These are phyloP conservation scores for Moesziomyces parantarcticus DNA, from an alignment of 1,284 basidiomycete genomes.

Conservation along the genomic window DNA sequence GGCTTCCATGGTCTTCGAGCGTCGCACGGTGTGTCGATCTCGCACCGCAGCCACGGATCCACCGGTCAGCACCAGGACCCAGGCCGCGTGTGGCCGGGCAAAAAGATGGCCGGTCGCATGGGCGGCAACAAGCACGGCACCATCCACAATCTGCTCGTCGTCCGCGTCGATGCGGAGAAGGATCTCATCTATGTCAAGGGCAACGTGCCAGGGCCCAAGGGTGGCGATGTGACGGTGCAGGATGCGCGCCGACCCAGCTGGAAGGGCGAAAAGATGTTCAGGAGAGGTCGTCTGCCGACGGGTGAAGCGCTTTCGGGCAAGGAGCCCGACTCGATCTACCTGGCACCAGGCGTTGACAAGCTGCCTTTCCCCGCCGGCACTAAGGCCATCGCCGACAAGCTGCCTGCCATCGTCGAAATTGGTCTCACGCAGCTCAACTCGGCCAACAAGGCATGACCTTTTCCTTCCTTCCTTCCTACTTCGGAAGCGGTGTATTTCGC, in stretches of 20 bases:
- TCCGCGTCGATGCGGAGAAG: conserved; percentile 85
- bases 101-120: conserved; percentile 97
- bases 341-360: conserved; percentile 82
- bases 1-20: conserved; percentile 90
- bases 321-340: conserved; percentile 77
- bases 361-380: conserved; percentile 94
- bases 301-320: conserved; percentile 77
- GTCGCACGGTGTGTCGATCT: conserved; percentile 95
- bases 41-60: conserved; percentile 91
- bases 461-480: not conserved
- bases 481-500: not conserved
- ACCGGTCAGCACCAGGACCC: conserved; percentile 92
- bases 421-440: conserved; percentile 45
- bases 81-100: conserved; percentile 92
- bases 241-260: conserved; percentile 65
- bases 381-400: conserved; percentile 77
- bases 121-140: conserved; percentile 73
- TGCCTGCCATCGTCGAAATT: conserved; percentile 63
- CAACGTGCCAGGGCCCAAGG: conserved; percentile 72
- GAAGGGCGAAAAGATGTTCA: conserved; percentile 60
- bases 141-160: conserved; percentile 83
- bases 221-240: conserved; percentile 69
- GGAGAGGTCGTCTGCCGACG: conserved; percentile 60
- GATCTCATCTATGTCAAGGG: conserved; percentile 86
- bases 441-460: conserved; percentile 27